Percentiles rank a stretch among this genome's conserved stretches.
These are phyloP conservation scores for Ophiocordyceps unilateralis DNA, from an alignment of 2,329 filamentous ascomycete genomes.

Conservation along the genomic window DNA sequence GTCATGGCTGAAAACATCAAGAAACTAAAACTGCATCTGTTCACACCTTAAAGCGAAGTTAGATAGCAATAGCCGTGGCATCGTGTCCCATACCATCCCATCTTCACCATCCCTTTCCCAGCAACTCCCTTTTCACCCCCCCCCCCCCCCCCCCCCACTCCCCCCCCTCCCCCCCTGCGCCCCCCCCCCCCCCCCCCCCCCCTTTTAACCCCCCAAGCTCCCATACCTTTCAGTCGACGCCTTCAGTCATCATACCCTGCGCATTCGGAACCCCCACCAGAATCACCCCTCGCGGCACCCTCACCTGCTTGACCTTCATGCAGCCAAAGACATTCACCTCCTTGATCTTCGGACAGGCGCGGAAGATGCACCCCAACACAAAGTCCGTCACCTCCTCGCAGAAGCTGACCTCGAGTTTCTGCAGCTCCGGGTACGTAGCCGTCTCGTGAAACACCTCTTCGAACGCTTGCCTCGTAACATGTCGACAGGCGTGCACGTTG, in stretches of 20 bases:
- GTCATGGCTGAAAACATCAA: too few relatives aligned
- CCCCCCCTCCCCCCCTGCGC: too few relatives aligned
- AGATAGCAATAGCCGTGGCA: too few relatives aligned
- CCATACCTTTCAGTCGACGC: slow-evolving; percentile 9
- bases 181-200: too few relatives aligned
- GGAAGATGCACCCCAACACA: slow-evolving; percentile 45
- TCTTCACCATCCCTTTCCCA: too few relatives aligned
- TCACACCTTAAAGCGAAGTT: too few relatives aligned
- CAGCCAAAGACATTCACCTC: slow-evolving; percentile 47
- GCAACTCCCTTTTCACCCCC: too few relatives aligned
- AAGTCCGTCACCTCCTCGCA: slow-evolving; percentile 50
- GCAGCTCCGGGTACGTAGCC: slow-evolving; percentile 48
- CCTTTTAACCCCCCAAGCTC: too few relatives aligned
- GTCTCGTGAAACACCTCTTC: slow-evolving; percentile 51
- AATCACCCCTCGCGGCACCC: slow-evolving; percentile 36
- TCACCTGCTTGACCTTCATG: slow-evolving; percentile 40
- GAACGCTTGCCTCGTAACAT: slow-evolving; percentile 58
- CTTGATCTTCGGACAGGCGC: slow-evolving; percentile 40
- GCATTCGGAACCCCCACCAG: slow-evolving; percentile 42
- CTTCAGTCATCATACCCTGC: slow-evolving; percentile 41
- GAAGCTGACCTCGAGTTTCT: slow-evolving; percentile 63
- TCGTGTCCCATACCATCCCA: too few relatives aligned
- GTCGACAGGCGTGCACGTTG: slow-evolving; percentile 69
- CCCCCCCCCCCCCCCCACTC: too few relatives aligned
- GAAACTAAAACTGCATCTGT: too few relatives aligned